Conservation (phyloP, 352 stramenopile genomes). For the Paralagenidium karlingii region DNA sequence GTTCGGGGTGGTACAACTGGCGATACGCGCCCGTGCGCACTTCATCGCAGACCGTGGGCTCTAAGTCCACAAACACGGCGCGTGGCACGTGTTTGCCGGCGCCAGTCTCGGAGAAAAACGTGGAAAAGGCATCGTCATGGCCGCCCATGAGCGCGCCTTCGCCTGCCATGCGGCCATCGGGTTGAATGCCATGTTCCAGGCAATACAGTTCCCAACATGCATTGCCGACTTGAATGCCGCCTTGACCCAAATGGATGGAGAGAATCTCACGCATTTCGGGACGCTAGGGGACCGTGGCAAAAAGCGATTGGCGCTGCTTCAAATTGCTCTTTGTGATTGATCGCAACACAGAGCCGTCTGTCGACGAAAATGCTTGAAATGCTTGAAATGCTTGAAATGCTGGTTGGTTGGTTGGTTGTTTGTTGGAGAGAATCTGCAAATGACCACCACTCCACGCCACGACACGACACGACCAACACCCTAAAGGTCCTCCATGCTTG, state of each 20-base stretch:
- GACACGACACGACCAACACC: too few species aligned
- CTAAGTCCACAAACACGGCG: slow-evolving; percentile 93
- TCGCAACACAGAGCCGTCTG: too few species aligned
- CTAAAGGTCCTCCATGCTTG: too few species aligned
- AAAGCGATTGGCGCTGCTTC: too few species aligned
- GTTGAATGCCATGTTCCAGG: slow-evolving; percentile 89
- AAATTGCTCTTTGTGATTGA: too few species aligned
- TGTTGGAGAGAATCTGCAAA: too few species aligned
- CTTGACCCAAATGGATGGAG: slow-evolving; percentile 94
- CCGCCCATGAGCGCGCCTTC: slow-evolving; percentile 21
- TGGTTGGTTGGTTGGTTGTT: too few species aligned
- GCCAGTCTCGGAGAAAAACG: slow-evolving; percentile 77
- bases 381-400: too few species aligned
- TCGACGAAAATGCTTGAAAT: too few species aligned
- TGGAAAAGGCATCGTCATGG: slow-evolving; percentile 87
- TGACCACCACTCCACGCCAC: too few species aligned
- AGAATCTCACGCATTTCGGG: slow-evolving; percentile 94
- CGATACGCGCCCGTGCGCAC: slow-evolving; percentile 90
- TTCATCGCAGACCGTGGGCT: slow-evolving; percentile 94
- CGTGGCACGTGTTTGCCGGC: slow-evolving; percentile 92
- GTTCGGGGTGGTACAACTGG: slow-evolving; percentile 94
- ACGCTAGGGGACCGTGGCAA: too few species aligned
- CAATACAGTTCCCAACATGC: slow-evolving; percentile 92
- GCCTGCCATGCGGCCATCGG: slow-evolving; percentile 77
- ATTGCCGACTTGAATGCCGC: slow-evolving; percentile 77